Conservation (phyloP, 176 grass and related monocot genomes). For the Carex kokanica region DNA sequence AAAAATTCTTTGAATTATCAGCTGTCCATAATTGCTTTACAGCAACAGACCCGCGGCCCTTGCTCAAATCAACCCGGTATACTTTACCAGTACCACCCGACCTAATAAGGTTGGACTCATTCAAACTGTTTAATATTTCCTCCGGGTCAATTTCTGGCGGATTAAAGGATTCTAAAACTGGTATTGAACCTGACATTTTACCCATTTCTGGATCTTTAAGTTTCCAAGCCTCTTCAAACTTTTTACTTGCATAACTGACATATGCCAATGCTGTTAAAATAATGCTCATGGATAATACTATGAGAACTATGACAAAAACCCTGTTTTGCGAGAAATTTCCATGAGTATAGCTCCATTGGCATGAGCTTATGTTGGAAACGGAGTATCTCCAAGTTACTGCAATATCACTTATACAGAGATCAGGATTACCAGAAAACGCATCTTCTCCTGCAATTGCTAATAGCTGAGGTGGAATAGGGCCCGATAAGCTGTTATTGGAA, state of each 20-base stretch:
- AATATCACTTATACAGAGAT: conserved; percentile 49
- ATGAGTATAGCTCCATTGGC: conserved; percentile 36
- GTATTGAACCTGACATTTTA: conserved; percentile 38
- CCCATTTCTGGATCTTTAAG: conserved; percentile 41
- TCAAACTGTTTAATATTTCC: conserved; percentile 47
- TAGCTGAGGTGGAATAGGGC: conserved; percentile 60
- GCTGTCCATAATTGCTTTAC: conserved; percentile 63
- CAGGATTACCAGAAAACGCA: conserved; percentile 62
- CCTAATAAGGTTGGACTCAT: conserved; percentile 50
- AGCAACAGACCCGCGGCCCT: conserved; percentile 48
- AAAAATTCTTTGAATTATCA: conserved; percentile 45
- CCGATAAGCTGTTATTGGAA: conserved; percentile 73
- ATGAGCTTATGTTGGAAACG: conserved; percentile 46
- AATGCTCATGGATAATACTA: conserved; percentile 43
- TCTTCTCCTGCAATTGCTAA: conserved; percentile 67
- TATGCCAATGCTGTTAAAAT: conserved; percentile 47
- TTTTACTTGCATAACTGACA: conserved; percentile 70
- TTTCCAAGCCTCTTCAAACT: conserved; percentile 48
- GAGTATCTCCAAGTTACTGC: conserved; percentile 37
- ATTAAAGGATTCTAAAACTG: conserved; percentile 60
- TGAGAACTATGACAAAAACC: conserved; percentile 39
- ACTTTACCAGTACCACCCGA: conserved; percentile 62
- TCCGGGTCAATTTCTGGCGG: conserved; percentile 45
- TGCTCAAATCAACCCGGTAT: conserved; percentile 56
- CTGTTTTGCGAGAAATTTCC: conserved; percentile 32